Evolutionary conservation across 2,329 filamentous ascomycete species (phyloP).

Genomic region (Pseudocercospora eumusae): DNA sequence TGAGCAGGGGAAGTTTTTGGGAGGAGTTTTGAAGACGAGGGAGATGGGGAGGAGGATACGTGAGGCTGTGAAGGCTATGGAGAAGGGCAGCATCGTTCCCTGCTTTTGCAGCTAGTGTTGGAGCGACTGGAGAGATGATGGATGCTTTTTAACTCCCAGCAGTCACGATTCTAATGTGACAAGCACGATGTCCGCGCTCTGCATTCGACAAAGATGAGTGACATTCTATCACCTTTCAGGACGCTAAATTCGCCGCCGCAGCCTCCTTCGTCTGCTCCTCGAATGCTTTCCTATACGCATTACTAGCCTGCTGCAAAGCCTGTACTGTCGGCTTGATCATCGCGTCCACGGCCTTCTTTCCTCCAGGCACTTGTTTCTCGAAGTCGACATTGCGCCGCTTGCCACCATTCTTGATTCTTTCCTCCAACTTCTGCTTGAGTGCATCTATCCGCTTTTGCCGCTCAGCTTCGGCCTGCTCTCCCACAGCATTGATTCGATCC

Average conservation of each 20-base stretch:
- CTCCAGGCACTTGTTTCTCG: slow-evolving; percentile 69
- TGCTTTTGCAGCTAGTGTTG: no score
- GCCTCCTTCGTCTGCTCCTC: slow-evolving; percentile 55
- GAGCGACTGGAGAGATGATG: no score
- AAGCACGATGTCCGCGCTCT: no score
- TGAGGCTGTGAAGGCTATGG: neutral
- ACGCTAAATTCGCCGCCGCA: neutral
- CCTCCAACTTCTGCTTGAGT: slow-evolving; percentile 69
- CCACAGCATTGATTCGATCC: slow-evolving; percentile 77
- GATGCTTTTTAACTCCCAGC: no score
- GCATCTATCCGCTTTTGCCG: slow-evolving; percentile 66
- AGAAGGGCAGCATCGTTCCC: neutral
- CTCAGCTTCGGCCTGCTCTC: slow-evolving; percentile 74
- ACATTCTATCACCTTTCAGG: neutral
- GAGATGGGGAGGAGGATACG: neutral
- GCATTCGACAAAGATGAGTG: no score
- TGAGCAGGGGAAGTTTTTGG: slow-evolving; percentile 17
- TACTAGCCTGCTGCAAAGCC: slow-evolving; percentile 69
- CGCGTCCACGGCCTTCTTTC: slow-evolving; percentile 71
- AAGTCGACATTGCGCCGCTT: slow-evolving; percentile 65
- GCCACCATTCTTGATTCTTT: slow-evolving; percentile 70
- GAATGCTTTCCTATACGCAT: slow-evolving; percentile 70
- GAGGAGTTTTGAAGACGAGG: slow-evolving; percentile 9
- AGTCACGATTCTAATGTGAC: no score
- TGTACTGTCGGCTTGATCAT: slow-evolving; percentile 73